Percentiles rank a stretch among this genome's conserved stretches.
phyloP scores from a whole-genome alignment of 192 early-diverging fungal species.

The Dissophora ornata region DNA sequence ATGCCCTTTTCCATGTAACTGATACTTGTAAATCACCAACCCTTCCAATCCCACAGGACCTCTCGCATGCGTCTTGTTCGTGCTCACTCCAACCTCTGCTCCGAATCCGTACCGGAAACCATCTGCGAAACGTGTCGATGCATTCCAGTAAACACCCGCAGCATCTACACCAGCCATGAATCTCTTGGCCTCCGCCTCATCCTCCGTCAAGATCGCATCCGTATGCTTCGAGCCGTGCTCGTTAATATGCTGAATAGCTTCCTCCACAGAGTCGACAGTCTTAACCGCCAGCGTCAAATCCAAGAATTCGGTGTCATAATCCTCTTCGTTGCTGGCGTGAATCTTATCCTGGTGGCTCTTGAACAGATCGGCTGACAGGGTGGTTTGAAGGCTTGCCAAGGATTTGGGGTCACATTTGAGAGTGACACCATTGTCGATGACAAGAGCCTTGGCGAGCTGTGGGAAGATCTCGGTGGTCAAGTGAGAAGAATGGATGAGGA shows the following conservation, averaged over 20 bases:
- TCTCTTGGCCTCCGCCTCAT: constrained; percentile 71
- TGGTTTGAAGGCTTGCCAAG: constrained; percentile 14
- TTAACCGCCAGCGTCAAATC: constrained; percentile 87
- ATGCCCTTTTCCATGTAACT: constrained; percentile 90
- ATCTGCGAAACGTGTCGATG: constrained; percentile 95
- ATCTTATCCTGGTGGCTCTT: constrained; percentile 49
- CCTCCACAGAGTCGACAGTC: constrained; percentile 76
- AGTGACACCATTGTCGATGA: constrained; percentile 70
- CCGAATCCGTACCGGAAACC: constrained; percentile 99
- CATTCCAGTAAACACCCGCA: constrained; percentile 99
- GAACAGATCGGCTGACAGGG: constrained; percentile 3
- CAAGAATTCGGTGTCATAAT: constrained; percentile 94
- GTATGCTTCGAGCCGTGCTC: constrained; percentile 95
- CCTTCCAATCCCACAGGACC: constrained; percentile 98
- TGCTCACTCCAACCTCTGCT: constrained; percentile 96
- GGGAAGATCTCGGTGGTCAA: constrained; percentile 61
- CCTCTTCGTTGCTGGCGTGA: constrained; percentile 59
- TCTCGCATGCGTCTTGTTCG: constrained; percentile 99
- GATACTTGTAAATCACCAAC: constrained; percentile 98
- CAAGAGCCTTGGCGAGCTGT: constrained; percentile 66
- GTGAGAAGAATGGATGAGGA: constrained; percentile 80
- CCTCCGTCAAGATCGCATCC: constrained; percentile 92
- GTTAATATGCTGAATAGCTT: constrained; percentile 94
- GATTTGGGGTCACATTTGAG: constrained; percentile 58
- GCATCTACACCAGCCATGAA: constrained; percentile 96